phyloP scores from a whole-genome alignment of 1,284 basidiomycete species.

The Wallemia mellicola region DNA sequence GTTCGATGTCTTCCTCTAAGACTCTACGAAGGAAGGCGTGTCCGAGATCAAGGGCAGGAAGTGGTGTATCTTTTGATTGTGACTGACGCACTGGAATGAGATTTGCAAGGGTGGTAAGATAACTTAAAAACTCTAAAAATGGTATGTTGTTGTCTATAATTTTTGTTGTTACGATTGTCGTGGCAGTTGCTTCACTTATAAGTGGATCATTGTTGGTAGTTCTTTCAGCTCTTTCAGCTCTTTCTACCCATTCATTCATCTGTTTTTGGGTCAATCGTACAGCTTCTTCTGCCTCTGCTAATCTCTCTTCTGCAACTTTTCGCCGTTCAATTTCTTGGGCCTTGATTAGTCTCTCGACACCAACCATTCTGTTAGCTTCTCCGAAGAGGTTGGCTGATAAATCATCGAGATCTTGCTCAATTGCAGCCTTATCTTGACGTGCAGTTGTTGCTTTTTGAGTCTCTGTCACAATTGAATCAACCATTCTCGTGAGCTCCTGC shows the following conservation, averaged over 20 bases:
- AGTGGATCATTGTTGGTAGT: constrained; percentile 4
- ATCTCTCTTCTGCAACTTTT: constrained; percentile 41
- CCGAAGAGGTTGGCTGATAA: constrained; percentile 61
- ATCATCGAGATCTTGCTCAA: constrained; percentile 76
- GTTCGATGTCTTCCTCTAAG: constrained; percentile 69
- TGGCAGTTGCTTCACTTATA: neutral
- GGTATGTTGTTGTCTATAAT: constrained; percentile 40
- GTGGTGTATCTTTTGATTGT: constrained; percentile 27
- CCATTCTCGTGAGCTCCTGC: constrained; percentile 65
- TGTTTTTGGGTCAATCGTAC: constrained; percentile 54
- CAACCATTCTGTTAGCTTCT: constrained; percentile 72
- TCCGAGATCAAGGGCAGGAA: constrained; percentile 18
- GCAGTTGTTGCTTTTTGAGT: constrained; percentile 69
- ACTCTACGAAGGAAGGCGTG: constrained; percentile 61
- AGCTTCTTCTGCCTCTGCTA: constrained; percentile 58
- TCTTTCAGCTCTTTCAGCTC: constrained; percentile 6
- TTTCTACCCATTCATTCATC: constrained; percentile 41
- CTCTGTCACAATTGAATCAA: constrained; percentile 80
- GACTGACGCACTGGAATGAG: constrained; percentile 12
- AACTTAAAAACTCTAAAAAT: constrained; percentile 57
- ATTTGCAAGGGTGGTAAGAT: constrained; percentile 49
- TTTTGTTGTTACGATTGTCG: neutral
- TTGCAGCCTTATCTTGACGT: constrained; percentile 38
- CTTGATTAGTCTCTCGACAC: constrained; percentile 45
- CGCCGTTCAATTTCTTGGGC: constrained; percentile 57